A percentile compares a stretch with the other conserved stretches of the same genome.
Evolutionary conservation across 2,329 filamentous ascomycete species (phyloP).

Genomic region (Monosporascus sp.): DNA sequence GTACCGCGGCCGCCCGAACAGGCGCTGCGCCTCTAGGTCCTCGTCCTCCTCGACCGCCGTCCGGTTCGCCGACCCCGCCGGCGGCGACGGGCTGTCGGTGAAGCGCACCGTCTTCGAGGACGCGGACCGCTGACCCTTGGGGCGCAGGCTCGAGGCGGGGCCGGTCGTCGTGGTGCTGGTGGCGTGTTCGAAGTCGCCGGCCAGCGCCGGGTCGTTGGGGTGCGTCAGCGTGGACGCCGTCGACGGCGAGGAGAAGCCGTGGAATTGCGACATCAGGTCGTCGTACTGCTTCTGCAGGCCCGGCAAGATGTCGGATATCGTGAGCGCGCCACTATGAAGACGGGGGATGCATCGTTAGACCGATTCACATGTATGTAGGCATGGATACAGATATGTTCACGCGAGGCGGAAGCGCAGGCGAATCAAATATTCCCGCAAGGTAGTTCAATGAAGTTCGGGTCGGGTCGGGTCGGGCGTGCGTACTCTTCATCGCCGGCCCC

Average conservation of each 20-base stretch:
- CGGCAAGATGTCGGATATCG: slow-evolving; percentile 59
- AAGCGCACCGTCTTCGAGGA: slow-evolving; percentile 82
- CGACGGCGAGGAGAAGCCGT: slow-evolving; percentile 53
- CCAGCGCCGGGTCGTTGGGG: slow-evolving; percentile 60
- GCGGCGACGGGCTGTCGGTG: slow-evolving; percentile 55
- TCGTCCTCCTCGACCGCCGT: slow-evolving; percentile 30
- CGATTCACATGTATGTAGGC: neutral
- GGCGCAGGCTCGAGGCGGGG: slow-evolving; percentile 20
- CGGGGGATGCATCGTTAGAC: slow-evolving; percentile 3
- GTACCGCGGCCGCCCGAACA: slow-evolving; percentile 52
- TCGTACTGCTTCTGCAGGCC: slow-evolving; percentile 68
- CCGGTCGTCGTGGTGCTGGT: slow-evolving; percentile 33
- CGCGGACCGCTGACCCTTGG: slow-evolving; percentile 28
- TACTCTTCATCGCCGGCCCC: slow-evolving; percentile 61
- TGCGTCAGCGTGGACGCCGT: slow-evolving; percentile 48
- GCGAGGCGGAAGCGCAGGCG: neutral
- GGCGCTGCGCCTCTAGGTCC: slow-evolving; percentile 34
- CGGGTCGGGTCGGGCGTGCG: slow-evolving; percentile 16
- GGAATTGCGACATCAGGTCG: slow-evolving; percentile 76
- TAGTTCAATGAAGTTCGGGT: no score
- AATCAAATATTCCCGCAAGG: neutral
- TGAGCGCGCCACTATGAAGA: slow-evolving; percentile 39
- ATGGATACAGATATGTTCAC: neutral
- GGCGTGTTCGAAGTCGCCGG: slow-evolving; percentile 60
- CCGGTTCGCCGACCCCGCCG: slow-evolving; percentile 14